These are phyloP conservation scores for Erysimum pusillum DNA, from an alignment of 441 rosid species.

Conservation along the genomic window DNA sequence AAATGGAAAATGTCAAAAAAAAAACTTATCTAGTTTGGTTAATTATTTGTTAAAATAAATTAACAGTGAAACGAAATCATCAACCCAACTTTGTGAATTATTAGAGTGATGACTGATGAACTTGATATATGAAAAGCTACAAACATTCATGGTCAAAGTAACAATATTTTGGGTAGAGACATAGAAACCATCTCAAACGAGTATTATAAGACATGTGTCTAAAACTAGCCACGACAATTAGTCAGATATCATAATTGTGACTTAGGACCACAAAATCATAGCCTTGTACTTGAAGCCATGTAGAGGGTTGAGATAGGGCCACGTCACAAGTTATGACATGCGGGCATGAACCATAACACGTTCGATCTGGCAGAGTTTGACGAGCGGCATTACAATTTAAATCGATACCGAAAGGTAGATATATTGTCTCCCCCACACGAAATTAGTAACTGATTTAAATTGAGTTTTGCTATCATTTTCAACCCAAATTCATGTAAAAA, in stretches of 20 bases:
- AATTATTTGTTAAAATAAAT: too few relatives aligned
- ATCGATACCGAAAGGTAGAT: conserved; percentile 23
- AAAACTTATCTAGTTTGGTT: too few relatives aligned
- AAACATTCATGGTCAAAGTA: too few relatives aligned
- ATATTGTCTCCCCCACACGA: neutral
- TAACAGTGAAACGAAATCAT: too few relatives aligned
- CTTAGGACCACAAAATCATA: conserved; percentile 17
- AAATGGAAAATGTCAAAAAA: neutral
- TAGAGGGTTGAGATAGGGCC: conserved; percentile 33
- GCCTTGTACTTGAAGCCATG: neutral
- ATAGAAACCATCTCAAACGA: neutral
- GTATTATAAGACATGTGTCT: neutral
- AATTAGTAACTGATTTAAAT: neutral
- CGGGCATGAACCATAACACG: conserved; percentile 37
- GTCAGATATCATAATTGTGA: neutral
- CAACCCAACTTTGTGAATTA: too few relatives aligned
- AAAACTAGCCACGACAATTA: neutral
- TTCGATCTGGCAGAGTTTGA: conserved; percentile 18
- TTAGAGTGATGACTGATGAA: too few relatives aligned
- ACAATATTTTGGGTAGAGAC: neutral
- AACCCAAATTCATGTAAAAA: neutral
- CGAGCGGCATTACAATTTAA: conserved; percentile 4
- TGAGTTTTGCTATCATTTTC: neutral
- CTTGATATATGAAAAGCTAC: too few relatives aligned
- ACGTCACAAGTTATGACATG: conserved; percentile 32